These are phyloP conservation scores for Cystobasidium sp. DNA, from an alignment of 1,284 basidiomycete genomes.

Conservation along the genomic window DNA sequence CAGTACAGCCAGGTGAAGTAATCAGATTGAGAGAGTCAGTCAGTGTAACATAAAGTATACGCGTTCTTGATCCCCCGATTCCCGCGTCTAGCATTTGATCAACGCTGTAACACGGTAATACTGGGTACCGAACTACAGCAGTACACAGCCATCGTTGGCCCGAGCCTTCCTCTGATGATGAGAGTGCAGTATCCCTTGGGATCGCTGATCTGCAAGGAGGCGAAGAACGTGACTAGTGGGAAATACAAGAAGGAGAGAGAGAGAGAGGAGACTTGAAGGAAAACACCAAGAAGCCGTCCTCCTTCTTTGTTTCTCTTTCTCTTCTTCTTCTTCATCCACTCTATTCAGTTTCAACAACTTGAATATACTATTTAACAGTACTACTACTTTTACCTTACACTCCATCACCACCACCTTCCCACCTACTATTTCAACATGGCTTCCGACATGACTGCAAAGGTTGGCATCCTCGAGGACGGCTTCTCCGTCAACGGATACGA, in stretches of 20 bases:
- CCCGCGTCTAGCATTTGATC: too few species aligned
- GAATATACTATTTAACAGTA: too few species aligned
- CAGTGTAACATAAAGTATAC: too few species aligned
- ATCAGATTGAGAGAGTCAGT: too few species aligned
- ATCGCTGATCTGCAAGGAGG: conserved; percentile 25
- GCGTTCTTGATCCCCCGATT: too few species aligned
- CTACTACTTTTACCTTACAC: too few species aligned
- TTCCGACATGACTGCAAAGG: conserved; percentile 57
- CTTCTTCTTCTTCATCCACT: conserved; percentile 4
- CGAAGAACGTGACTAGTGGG: conserved; percentile 23
- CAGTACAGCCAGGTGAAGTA: too few species aligned
- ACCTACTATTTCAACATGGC: conserved; percentile 24
- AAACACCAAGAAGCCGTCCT: background rate
- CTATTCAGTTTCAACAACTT: conserved; percentile 14
- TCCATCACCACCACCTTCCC: background rate
- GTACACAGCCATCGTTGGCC: too few species aligned
- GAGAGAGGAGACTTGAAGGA: background rate
- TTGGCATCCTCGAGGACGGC: conserved; percentile 55
- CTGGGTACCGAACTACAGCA: too few species aligned
- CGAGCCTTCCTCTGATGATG: background rate
- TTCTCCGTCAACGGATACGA: conserved; percentile 56
- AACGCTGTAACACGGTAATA: too few species aligned
- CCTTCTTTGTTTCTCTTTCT: conserved; percentile 13
- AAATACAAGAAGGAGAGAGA: background rate
- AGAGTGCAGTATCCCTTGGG: background rate